Base-by-base conservation (phyloP, 176 grass and related monocot genomes). In the Aegilops longissima region DNA sequence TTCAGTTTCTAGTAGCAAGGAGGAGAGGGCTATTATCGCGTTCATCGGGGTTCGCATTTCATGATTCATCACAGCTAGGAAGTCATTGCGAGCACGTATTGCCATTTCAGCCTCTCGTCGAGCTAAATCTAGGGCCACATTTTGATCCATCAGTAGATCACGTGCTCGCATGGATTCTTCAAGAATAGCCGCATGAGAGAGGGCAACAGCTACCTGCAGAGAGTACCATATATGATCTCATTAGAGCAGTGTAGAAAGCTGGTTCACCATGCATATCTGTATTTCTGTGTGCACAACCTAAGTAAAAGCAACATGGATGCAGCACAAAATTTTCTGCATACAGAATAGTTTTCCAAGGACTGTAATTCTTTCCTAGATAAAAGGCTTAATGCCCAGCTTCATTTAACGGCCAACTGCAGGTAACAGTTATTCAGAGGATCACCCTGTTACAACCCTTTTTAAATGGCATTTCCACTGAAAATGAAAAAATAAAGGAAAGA, bases 21-120 rank as follows among this genome's bases (percentile, higher is more conserved):
- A 77, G 47, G 73, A 77, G 20, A 77, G 73, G 8, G 73, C 16
- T 0, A 77, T 77, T 77, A 77, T 77, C 18, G 73, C 73, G 16
- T 56, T 77, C 73, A 77, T 77, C 1, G 73, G 73, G 27, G 73
- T 77, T 1, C 73, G 73, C 73, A 77, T 77, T 9, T 77, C 73
- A 56, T 77, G 73, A 10, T 77, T 77, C 73, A 77, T 77, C 73
- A 77, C 73, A 77, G 73, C 73, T 56, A 77, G 16, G 73, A 77
- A 77, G 51, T 77, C 73, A 9, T 77, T 77, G 47, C 73, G 73
- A 9, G 73, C 73, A 33, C 73, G 73, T 54, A 77, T 77, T 54
- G 73, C 73, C 47, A 34, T 77, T 34, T 77, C 73, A 21, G 73
- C 73, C 16, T 77, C 73, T 56, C 73, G 73, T 8, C 73, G 45